These are phyloP conservation scores for Penicillium parvum DNA, from an alignment of 495 filamentous ascomycete species.

Conservation along the genomic window DNA sequence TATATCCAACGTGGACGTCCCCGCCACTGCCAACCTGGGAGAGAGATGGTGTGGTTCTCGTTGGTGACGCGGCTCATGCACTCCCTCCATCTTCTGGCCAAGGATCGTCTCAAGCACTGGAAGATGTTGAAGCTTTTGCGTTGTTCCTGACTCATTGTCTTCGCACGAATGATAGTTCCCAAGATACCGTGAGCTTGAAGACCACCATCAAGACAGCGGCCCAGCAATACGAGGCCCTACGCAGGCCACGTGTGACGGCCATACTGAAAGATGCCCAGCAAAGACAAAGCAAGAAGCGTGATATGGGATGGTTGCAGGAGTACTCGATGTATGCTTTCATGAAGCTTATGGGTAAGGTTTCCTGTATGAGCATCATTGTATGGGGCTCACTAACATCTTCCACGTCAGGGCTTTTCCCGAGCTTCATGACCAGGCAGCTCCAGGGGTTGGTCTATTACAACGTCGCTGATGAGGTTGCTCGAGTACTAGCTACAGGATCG, in stretches of 20 bases:
- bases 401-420: slow-evolving; percentile 7
- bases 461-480: slow-evolving; percentile 9
- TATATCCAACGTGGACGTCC: slow-evolving; percentile 53
- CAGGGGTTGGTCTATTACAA: slow-evolving; percentile 12
- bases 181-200: slow-evolving; percentile 6
- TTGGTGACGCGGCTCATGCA: slow-evolving; percentile 46
- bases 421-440: slow-evolving; percentile 3
- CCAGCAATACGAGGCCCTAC: slow-evolving; percentile 25
- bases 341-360: slow-evolving; percentile 29
- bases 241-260: slow-evolving; percentile 26
- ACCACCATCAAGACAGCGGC: slow-evolving; percentile 21
- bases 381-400: background rate
- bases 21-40: slow-evolving; percentile 48
- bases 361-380: background rate
- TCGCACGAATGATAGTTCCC: slow-evolving; percentile 1
- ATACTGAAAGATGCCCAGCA: slow-evolving; percentile 28
- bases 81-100: slow-evolving; percentile 45
- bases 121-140: slow-evolving; percentile 39
- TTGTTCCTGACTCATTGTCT: slow-evolving; percentile 33
- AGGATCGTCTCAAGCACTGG: slow-evolving; percentile 45
- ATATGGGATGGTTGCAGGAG: slow-evolving; percentile 30
- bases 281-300: slow-evolving; percentile 28
- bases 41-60: slow-evolving; percentile 34
- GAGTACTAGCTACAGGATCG: background rate
- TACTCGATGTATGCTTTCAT: slow-evolving; percentile 32